Conservation (phyloP, 2,329 filamentous ascomycete genomes). For the Cercospora berteroae region DNA sequence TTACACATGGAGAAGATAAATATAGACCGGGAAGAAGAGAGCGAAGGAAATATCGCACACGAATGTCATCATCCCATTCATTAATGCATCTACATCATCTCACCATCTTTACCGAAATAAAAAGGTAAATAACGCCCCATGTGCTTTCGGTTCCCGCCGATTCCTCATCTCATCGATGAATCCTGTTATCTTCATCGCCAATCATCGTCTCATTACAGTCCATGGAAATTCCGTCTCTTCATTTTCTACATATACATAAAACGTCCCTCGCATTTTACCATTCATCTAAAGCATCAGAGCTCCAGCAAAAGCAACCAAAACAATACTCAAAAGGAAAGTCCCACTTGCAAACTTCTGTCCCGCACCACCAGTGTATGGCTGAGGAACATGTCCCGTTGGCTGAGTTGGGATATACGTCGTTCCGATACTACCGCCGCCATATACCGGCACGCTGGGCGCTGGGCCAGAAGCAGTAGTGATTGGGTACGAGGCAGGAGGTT, state of each 20-base stretch:
- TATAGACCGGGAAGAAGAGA: too few relatives aligned
- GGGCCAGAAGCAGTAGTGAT: slow-evolving; percentile 14
- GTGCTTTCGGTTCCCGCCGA: not conserved
- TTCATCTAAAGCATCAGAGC: too few relatives aligned
- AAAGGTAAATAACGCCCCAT: not conserved
- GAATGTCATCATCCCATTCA: not conserved
- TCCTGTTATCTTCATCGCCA: not conserved
- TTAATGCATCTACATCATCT: not conserved
- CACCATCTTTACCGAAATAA: too few relatives aligned
- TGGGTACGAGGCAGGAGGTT: slow-evolving; percentile 17
- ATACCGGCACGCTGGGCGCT: not conserved
- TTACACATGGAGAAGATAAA: too few relatives aligned
- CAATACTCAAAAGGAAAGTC: not conserved
- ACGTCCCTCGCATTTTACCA: too few relatives aligned
- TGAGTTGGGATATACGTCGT: slow-evolving; percentile 14
- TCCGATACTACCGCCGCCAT: slow-evolving; percentile 5
- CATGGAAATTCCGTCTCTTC: not conserved
- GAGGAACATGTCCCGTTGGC: not conserved
- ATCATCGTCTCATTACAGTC: not conserved
- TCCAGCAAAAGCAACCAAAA: not conserved
- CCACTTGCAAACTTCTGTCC: not conserved
- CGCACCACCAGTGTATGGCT: slow-evolving; percentile 13
- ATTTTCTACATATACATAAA: not conserved
- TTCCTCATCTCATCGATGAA: not conserved
- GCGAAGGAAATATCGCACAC: too few relatives aligned